phyloP scores from a whole-genome alignment of 345 rosid genomes.

The Streptanthus diversifolius region DNA sequence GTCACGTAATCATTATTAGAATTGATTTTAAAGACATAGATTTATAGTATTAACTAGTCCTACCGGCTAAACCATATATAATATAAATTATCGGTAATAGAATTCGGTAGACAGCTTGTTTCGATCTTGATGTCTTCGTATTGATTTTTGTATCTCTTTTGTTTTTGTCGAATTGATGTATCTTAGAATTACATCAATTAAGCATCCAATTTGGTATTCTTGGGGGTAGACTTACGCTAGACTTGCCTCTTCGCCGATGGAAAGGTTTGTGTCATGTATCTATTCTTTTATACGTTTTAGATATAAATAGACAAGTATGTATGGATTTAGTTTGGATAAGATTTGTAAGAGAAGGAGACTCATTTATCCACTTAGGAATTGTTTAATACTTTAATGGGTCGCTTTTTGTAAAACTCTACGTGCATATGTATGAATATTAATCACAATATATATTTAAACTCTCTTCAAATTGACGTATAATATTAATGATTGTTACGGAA shows the following conservation, averaged over 20 bases:
- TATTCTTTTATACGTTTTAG: background rate
- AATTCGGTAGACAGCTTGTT: background rate
- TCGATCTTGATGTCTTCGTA: background rate
- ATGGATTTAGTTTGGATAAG: conserved; percentile 32
- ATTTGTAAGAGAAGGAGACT: conserved; percentile 22
- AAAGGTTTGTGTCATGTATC: conserved; percentile 25
- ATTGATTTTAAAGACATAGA: background rate
- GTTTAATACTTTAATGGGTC: conserved; percentile 8
- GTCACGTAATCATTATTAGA: background rate
- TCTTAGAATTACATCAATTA: background rate
- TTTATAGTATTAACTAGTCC: background rate
- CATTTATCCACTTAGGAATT: conserved; percentile 23
- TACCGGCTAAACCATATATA: background rate
- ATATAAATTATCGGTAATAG: background rate
- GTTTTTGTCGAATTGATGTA: background rate
- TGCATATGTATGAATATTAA: background rate
- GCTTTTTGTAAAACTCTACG: conserved; percentile 15
- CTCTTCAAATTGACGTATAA: conserved; percentile 18
- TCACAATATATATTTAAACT: background rate
- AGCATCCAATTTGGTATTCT: conserved; percentile 9
- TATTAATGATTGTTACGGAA: conserved; percentile 1
- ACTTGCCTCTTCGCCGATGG: conserved; percentile 27
- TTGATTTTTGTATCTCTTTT: background rate
- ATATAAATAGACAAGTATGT: background rate
- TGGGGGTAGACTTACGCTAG: background rate